Evolutionary conservation across 768 basidiomycete genomes (phyloP).

Genomic region (Collybia sp.): DNA sequence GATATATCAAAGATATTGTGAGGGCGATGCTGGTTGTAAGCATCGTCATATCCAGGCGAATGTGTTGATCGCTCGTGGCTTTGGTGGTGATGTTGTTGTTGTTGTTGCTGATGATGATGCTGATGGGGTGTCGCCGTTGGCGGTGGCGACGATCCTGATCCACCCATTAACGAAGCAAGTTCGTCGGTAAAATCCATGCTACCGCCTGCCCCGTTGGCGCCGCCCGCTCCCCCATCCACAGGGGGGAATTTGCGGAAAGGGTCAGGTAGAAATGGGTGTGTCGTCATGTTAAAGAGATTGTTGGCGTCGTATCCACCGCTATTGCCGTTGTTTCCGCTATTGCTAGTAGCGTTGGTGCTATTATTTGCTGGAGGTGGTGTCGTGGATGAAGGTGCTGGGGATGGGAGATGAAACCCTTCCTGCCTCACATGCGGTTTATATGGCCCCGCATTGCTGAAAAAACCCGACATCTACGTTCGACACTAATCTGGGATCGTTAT

Average conservation of each 20-base stretch:
- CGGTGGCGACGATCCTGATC: slow-evolving; percentile 24
- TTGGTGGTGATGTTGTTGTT: slow-evolving; percentile 7
- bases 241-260: slow-evolving; percentile 50
- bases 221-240: slow-evolving; percentile 13
- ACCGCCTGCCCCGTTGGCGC: slow-evolving; percentile 9
- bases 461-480: too few relatives aligned
- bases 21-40: slow-evolving; percentile 12
- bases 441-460: slow-evolving; percentile 2
- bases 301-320: slow-evolving; percentile 11
- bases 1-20: slow-evolving; percentile 67
- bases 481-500: too few relatives aligned
- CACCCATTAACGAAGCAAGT: slow-evolving; percentile 50
- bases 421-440: slow-evolving; percentile 62
- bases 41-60: slow-evolving; percentile 9
- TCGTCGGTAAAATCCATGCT: slow-evolving; percentile 65
- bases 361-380: slow-evolving; percentile 18
- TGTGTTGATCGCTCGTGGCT: slow-evolving; percentile 15
- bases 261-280: slow-evolving; percentile 46
- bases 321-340: slow-evolving; percentile 20
- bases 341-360: slow-evolving; percentile 10
- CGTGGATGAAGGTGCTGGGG: slow-evolving; percentile 20
- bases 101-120: slow-evolving; percentile 8
- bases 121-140: slow-evolving; percentile 18
- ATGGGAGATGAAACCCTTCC: slow-evolving; percentile 65
- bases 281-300: slow-evolving; percentile 33